Percentiles rank a stretch among this genome's conserved stretches.
phyloP scores from a whole-genome alignment of 768 basidiomycete species.

The Pleurotus ostreatus region DNA sequence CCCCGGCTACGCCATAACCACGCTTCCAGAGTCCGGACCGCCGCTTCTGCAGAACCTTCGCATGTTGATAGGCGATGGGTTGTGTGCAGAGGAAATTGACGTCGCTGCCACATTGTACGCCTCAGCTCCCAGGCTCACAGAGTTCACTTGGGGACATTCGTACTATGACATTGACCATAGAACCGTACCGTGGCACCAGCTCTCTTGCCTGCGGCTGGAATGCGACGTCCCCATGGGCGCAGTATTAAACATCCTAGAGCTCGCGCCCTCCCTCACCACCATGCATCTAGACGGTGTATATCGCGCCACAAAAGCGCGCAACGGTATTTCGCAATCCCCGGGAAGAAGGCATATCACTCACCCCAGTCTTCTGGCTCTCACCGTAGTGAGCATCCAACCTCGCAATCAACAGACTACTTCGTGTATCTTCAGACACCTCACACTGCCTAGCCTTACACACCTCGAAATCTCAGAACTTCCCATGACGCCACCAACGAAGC shows the following conservation, averaged over 20 bases:
- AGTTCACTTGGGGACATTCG: constrained; percentile 7
- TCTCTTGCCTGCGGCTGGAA: constrained; percentile 6
- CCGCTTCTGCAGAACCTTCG: constrained; percentile 2
- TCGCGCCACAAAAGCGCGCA: neutral
- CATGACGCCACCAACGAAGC: neutral
- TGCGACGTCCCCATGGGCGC: neutral
- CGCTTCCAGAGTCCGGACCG: constrained; percentile 1
- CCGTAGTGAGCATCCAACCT: neutral
- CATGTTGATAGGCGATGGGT: neutral
- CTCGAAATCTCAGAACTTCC: neutral
- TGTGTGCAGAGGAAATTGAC: constrained; percentile 2
- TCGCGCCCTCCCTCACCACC: neutral
- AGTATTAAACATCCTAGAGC: neutral
- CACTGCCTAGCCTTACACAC: neutral
- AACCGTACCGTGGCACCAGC: constrained; percentile 1
- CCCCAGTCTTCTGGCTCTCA: neutral
- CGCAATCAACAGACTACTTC: neutral
- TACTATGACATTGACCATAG: constrained; percentile 2
- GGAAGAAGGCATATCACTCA: neutral
- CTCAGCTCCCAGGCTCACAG: constrained; percentile 1
- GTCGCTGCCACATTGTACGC: neutral
- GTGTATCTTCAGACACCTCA: neutral
- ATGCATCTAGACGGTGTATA: neutral
- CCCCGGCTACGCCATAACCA: constrained; percentile 6
- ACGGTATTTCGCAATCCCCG: neutral